Percentiles rank a stretch among this genome's conserved stretches.
Evolutionary conservation across 1,284 basidiomycete genomes (phyloP).

Genomic region (Phaffia rhodozyma): DNA sequence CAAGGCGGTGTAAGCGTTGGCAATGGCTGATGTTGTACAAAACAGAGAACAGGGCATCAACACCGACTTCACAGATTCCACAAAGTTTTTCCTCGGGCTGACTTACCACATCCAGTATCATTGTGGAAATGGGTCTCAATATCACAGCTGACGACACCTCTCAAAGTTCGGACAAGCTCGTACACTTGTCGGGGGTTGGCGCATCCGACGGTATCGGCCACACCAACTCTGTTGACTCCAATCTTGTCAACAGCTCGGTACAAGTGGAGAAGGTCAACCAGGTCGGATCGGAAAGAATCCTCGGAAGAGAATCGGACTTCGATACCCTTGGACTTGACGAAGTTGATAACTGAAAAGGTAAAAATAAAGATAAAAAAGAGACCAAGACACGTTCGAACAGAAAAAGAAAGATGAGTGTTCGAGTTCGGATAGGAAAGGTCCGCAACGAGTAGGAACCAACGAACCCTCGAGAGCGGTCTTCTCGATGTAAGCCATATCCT

Average conservation of each 20-base stretch:
- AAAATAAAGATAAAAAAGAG: neutral
- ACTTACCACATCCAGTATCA: slow-evolving; percentile 78
- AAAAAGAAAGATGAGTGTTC: neutral
- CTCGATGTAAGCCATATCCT: slow-evolving; percentile 99
- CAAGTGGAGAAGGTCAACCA: slow-evolving; percentile 96
- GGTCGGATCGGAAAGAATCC: slow-evolving; percentile 98
- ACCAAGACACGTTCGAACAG: slow-evolving; percentile 13
- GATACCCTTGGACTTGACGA: slow-evolving; percentile 98
- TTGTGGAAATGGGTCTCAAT: slow-evolving; percentile 99
- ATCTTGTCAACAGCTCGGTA: slow-evolving; percentile 99
- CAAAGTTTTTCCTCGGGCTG: neutral
- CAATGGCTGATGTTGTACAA: slow-evolving; percentile 55
- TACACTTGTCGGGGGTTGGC: slow-evolving; percentile 98
- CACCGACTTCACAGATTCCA: slow-evolving; percentile 35
- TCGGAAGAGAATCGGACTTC: slow-evolving; percentile 99
- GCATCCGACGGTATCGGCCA: slow-evolving; percentile 98
- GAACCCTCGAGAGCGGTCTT: slow-evolving; percentile 49
- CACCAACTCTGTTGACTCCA: slow-evolving; percentile 97
- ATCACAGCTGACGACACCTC: slow-evolving; percentile 90
- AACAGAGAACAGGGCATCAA: slow-evolving; percentile 15
- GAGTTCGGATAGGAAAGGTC: neutral
- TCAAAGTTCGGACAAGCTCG: slow-evolving; percentile 89
- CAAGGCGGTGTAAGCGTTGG: slow-evolving; percentile 95
- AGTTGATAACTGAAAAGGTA: slow-evolving; percentile 65
- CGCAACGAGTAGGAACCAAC: neutral